Evolutionary conservation across 495 filamentous ascomycete genomes (phyloP), one percentile per base, ranked within the genome.

Genomic region (Pseudoneurospora amorphoporcata): DNA sequence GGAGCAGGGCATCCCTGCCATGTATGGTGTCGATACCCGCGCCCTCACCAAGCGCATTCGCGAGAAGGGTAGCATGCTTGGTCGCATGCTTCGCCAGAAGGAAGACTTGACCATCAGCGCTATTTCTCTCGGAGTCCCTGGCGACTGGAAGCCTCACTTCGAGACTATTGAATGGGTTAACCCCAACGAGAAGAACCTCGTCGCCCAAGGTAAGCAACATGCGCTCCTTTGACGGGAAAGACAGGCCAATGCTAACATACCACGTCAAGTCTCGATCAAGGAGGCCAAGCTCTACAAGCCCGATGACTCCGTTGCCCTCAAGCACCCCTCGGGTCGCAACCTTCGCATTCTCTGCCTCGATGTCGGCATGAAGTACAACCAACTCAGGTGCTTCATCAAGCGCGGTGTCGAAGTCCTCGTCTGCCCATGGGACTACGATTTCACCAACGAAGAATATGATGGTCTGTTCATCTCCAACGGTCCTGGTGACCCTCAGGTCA

Each of bases 401-500:
- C 89, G 95, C 73, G 95, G 95, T n/a, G 90, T 98, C 32, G 95
- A 98, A 79, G 94, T 99, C 72, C 84, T 95, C 76, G 94, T 97
- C 65, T 94, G 97, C 41, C 95, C 95, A 12, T 98, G 94, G 94
- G 89, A 98, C 79, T 94, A 97, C 78, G 91, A 98, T 80, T 95
- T 99, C 83, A 90, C 88, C 45, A 90, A 90, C 68, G 88, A 92
- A 73, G 88, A 95, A 72, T 98, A 97, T 78, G 95, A 98, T 81
- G 95, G 95, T 79, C 87, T 99, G 23, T 99, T 99, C 82, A 91
- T 99, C 73, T 97, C 94, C 68, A 99, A 99, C 83, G 95, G 95
- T 70, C 95, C 95, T 38, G 95, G 95, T 83, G 95, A 99, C 79
- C 95, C 95, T 41, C 90, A 96, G 6, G 90, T 92, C 73, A 86